Percentiles rank a stretch among this genome's conserved stretches.
These are phyloP conservation scores for Solanum piurae DNA, from an alignment of 257 asterid species.

Conservation along the genomic window DNA sequence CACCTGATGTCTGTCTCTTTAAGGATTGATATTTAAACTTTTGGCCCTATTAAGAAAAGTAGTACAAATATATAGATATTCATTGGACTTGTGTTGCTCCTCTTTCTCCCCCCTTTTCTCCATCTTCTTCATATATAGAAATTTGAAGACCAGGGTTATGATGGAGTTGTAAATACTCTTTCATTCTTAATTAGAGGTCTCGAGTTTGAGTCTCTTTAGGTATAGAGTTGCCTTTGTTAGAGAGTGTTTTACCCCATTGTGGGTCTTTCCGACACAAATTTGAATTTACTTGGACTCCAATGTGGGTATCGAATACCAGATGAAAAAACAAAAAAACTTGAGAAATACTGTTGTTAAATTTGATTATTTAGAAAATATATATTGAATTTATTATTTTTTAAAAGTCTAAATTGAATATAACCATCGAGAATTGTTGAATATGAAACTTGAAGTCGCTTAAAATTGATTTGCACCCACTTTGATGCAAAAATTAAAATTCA, in stretches of 20 bases:
- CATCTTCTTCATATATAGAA: background rate
- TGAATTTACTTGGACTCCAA: background rate
- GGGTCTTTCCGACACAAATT: background rate
- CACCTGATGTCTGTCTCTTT: background rate
- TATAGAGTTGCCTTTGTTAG: background rate
- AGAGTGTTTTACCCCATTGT: too few relatives aligned
- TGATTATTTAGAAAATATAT: background rate
- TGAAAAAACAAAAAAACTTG: too few relatives aligned
- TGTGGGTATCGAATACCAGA: rapidly evolving
- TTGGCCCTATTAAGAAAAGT: background rate
- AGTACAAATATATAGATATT: background rate
- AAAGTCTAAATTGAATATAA: background rate
- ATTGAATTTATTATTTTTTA: background rate
- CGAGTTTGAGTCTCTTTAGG: rapidly evolving
- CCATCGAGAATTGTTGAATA: background rate
- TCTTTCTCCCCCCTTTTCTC: background rate
- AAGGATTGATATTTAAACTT: background rate
- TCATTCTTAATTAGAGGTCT: too few relatives aligned
- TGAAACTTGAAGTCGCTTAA: background rate
- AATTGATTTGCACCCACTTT: background rate
- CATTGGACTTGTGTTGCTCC: background rate
- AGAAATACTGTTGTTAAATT: background rate
- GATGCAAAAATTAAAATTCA: background rate
- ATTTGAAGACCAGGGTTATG: too few relatives aligned
- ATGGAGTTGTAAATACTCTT: background rate